Evolutionary conservation across 805 yeast genomes (phyloP), one percentile per base, ranked within the genome.

Genomic region (Cyberlindnera meyerae): DNA sequence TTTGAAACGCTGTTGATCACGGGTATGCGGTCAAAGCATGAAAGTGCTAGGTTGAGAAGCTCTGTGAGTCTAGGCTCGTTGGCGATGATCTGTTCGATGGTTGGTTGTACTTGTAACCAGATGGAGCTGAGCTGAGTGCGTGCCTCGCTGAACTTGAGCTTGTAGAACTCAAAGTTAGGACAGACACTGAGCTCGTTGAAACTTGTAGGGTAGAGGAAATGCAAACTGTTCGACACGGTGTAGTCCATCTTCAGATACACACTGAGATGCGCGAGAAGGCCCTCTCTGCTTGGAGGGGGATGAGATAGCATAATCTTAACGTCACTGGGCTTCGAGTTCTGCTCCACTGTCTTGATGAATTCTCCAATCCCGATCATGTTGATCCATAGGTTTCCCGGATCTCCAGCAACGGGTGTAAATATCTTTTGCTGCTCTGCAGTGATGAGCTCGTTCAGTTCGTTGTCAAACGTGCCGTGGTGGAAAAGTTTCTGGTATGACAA

Each of bases 341-440:
- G 37, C 53, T 65, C 60, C 40, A 63, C 68, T 0, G 77, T 71
- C 43, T 72, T 66, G 15, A 77, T 63, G 34, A 83, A 63, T 54
- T 74, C 79, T 4, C 90, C 89, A 27, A 84, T 60, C 54, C 83
- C 93, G 34, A 81, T 57, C 42, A 81, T 58, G 8, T 86, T 79
- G 26, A 80, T 69, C 94, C 94, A 83, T 29, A 81, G 66, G 44
- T 79, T 79, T 2, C 90, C 89, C 2, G 75, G 72, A 42, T 70
- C 75, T 2, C 77, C 75, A 28, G 75, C 68, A 5, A 81, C 77
- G 2, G 83, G 81, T 16, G 44, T 33, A 18, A 75, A 60, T 11
- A 58, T 39, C 8, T 51, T 45, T 18, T 49, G 51, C 3, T 54
- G 50, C 9, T 49, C 41, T 21, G 31, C 28, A 5, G 47, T 34